A percentile compares a stretch with the other conserved stretches of the same genome.
Evolutionary conservation across 495 filamentous ascomycete genomes (phyloP).

Genomic region (Aspergillus panamensis): DNA sequence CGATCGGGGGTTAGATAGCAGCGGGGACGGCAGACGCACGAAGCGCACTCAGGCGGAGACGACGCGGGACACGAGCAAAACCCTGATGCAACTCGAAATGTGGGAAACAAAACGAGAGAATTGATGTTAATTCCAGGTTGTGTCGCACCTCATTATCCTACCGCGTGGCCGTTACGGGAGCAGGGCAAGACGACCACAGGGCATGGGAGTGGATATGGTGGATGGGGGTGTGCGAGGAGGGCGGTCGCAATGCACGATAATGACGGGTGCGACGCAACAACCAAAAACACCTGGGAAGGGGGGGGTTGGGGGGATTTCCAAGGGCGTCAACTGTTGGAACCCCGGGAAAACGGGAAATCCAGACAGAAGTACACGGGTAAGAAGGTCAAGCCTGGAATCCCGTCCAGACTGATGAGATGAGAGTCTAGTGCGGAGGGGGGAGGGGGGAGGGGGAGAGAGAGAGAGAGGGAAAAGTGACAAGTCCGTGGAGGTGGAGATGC

Average conservation of each 20-base stretch:
- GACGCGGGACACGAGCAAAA: conserved; percentile 16
- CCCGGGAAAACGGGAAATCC: conserved; percentile 17
- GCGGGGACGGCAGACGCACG: conserved; percentile 32
- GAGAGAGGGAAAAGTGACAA: conserved; percentile 7
- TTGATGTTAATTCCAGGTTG: conserved; percentile 23
- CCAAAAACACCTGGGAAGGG: conserved; percentile 13
- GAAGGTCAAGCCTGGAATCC: conserved; percentile 3
- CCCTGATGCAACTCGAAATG: conserved; percentile 24
- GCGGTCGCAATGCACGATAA: conserved; percentile 22
- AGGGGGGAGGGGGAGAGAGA: conserved; percentile 8
- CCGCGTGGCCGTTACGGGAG: conserved; percentile 5
- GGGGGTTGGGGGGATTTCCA: conserved; percentile 1
- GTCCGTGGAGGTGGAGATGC: conserved; percentile 20
- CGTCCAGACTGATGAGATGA: conserved; percentile 1
- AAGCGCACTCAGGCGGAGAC: conserved; percentile 31
- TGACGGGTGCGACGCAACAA: conserved; percentile 17
- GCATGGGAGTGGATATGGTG: conserved; percentile 3
- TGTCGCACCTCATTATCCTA: conserved; percentile 32
- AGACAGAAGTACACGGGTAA: conserved; percentile 15
- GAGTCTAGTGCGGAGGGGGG: conserved; percentile 1
- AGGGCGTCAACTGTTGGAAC: conserved; percentile 18
- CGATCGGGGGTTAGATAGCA: conserved; percentile 32
- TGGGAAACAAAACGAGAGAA: conserved; percentile 19
- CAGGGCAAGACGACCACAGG: conserved; percentile 11
- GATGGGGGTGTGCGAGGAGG: conserved; percentile 4